Conservation (phyloP, 1,284 basidiomycete genomes). For the Amylostereum areolatum region DNA sequence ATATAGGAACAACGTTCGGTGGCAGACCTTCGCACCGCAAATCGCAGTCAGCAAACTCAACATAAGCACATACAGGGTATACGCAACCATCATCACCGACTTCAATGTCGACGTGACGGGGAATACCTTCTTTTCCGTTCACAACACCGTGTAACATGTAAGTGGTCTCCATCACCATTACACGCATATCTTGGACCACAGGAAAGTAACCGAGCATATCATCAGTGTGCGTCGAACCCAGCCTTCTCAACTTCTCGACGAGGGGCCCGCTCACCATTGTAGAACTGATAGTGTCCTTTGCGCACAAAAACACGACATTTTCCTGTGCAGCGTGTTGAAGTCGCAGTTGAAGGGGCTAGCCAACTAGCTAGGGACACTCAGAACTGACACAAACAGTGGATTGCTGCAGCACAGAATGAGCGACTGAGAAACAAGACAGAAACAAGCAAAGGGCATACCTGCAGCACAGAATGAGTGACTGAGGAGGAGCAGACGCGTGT, state of each 20-base stretch:
- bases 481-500: too few species aligned
- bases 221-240: background rate
- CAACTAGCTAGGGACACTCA: too few species aligned
- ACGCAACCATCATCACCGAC: background rate
- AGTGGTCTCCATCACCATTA: conserved; percentile 21
- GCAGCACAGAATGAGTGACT: too few species aligned
- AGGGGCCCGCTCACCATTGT: too few species aligned
- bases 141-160: conserved; percentile 16
- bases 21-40: background rate
- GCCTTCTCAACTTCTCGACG: too few species aligned
- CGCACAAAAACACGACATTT: background rate
- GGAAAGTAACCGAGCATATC: conserved; percentile 10
- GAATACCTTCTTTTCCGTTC: conserved; percentile 19
- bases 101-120: conserved; percentile 13
- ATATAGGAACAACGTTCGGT: background rate
- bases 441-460: too few species aligned
- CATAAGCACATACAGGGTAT: background rate
- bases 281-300: too few species aligned
- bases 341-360: too few species aligned
- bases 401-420: too few species aligned
- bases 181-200: conserved; percentile 19
- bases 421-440: too few species aligned
- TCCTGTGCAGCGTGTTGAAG: background rate
- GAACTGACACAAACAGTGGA: too few species aligned
- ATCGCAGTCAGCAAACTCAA: background rate